Conservation (phyloP, 345 rosid species). For the Salix exigua region DNA sequence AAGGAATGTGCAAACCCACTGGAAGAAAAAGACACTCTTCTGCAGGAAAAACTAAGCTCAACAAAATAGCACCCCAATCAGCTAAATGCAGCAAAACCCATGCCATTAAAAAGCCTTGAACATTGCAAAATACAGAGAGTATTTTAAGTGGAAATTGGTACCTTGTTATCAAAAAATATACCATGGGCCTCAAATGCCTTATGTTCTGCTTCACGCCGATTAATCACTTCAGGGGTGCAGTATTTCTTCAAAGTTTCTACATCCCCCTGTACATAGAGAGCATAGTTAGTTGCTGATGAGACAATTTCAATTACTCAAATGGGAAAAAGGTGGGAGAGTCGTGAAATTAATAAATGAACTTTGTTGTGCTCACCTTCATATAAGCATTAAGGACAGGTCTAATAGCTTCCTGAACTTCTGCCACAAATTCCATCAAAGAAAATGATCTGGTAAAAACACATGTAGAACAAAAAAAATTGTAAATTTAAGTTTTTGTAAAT, state of each 20-base stretch:
- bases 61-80: background rate
- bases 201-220: constrained; percentile 74
- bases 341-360: background rate
- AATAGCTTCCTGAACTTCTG: constrained; percentile 84
- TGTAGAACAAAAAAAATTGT: background rate
- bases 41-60: background rate
- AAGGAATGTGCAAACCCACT: background rate
- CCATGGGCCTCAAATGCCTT: constrained; percentile 62
- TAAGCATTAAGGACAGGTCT: constrained; percentile 80
- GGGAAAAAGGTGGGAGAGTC: background rate
- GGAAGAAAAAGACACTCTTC: background rate
- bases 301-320: background rate
- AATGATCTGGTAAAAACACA: constrained; percentile 55
- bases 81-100: background rate
- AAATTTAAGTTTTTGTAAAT: background rate
- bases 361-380: constrained; percentile 49
- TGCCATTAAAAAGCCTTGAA: background rate
- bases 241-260: constrained; percentile 66
- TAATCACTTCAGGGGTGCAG: constrained; percentile 73
- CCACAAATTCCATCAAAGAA: constrained; percentile 80
- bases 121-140: background rate
- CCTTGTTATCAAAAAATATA: constrained; percentile 78
- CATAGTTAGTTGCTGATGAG: background rate
- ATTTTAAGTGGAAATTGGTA: constrained; percentile 16
- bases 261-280: constrained; percentile 54